Base-by-base conservation (phyloP, 2,329 filamentous ascomycete species). In the Fusarium proliferatum region DNA sequence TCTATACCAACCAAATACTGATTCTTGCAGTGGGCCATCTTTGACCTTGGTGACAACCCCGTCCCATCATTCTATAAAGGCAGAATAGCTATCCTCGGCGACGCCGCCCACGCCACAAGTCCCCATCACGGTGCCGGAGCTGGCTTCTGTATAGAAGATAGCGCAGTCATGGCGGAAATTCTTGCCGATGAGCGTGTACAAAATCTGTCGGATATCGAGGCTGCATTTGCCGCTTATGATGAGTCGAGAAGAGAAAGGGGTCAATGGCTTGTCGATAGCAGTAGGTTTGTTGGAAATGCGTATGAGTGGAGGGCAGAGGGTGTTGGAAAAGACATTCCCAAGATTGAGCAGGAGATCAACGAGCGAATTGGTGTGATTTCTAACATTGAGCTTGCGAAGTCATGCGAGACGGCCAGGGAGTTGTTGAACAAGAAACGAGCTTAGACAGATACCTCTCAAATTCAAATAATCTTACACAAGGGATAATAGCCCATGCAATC, bases 21-120 rank as follows among this genome's bases (percentile, higher is more conserved):
- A 49, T 10, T n/a, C 7, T 36, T 1, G 0, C 59, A 84, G 77
- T 91, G 81, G 78, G 86, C 83, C 3, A 82, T 87, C 38, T 87
- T 86, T 71, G 85, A 86, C 52, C 79, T 86, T 1, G 83, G 82
- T 38, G 80, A 85, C n/a, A 74, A 84, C 46, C 85, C 84, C 1
- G 79, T 86, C 2, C 82, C 82, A 3, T 76, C 77, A 16, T 88
- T 84, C 48, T 83, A 81, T 72, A 82, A 82, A 30, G 83, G 82
- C 12, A 81, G 85, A 1, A 74, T 87, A 30, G 85, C 83, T 42
- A 82, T 92, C 5, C 79, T 89, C 2, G 90, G 90, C 19, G 90
- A 92, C 75, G 89, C 90, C 0, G 90, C 90, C 0, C 90, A 92
- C 76, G 89, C 89, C 1, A 88, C 88, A 43, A 88, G 89, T 1